Evolutionary conservation across 768 basidiomycete genomes (phyloP).

Genomic region (Pulveroboletus sp.): DNA sequence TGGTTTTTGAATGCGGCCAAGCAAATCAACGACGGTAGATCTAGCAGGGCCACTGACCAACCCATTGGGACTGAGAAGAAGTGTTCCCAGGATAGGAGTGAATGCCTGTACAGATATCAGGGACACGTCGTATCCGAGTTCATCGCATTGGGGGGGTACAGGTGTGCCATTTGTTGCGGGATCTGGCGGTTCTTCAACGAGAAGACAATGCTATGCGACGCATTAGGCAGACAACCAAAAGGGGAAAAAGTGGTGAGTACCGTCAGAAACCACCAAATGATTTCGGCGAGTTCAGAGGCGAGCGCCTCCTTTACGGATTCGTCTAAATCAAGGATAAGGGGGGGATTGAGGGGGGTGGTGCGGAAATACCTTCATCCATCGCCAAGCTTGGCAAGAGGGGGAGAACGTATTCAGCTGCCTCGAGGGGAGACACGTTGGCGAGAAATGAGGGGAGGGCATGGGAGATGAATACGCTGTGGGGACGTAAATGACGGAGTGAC

Average conservation of each 20-base stretch:
- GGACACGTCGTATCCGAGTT: conserved; percentile 30
- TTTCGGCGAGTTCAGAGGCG: conserved; percentile 69
- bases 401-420: conserved; percentile 90
- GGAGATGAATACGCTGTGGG: conserved; percentile 73
- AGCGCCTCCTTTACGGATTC: conserved; percentile 88
- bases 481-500: conserved; percentile 31
- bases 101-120: conserved; percentile 80
- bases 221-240: conserved; percentile 1
- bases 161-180: conserved; percentile 9
- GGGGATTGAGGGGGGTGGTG: not conserved
- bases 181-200: conserved; percentile 46
- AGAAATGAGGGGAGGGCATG: conserved; percentile 81
- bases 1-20: conserved; percentile 64
- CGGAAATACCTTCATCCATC: conserved; percentile 70
- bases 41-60: conserved; percentile 72
- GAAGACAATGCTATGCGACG: conserved; percentile 56
- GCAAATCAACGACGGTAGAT: conserved; percentile 72
- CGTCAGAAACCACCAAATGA: conserved; percentile 94
- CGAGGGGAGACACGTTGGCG: conserved; percentile 71
- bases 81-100: conserved; percentile 85
- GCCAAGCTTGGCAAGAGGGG: conserved; percentile 86
- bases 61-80: conserved; percentile 79
- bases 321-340: conserved; percentile 44
- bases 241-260: conserved; percentile 31
- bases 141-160: conserved; percentile 12